Evolutionary conservation across 2,329 filamentous ascomycete species (phyloP), one percentile per base, ranked within the genome.

Genomic region (Didymosphaeria variabile): DNA sequence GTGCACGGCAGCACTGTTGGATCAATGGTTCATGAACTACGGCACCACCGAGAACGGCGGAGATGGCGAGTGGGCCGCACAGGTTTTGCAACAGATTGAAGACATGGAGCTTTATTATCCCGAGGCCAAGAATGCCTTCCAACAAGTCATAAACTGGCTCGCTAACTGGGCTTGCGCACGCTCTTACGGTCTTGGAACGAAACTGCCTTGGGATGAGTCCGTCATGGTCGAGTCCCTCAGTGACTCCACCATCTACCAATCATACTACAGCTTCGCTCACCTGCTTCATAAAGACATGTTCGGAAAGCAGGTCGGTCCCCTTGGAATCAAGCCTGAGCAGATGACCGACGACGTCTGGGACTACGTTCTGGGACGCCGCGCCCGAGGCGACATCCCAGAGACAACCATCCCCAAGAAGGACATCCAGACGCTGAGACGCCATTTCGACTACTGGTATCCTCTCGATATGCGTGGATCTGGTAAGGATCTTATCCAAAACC

Each of bases 1-100:
- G 69, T 98, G 95, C 77, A 93, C 97, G 60, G 94, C 95, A 61
- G 91, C 93, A 32, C 89, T 94, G 67, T 89, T 98, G 74, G 94
- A 97, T 71, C 95, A 99, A 80, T 99, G 95, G 94, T 99, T 97
- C 81, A 84, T 99, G 71, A 94, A 97, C 81, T 99, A 99, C 74
- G 95, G 95, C 64, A 80, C 79, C 19, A 76, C 79, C 21, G 81
- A 80, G 47, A 81, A 81, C 55, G 91, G 94, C 80, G 92, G 92
- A 64, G 87, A 90, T 69, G 80, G 82, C 46, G 86, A 90, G 53
- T 98, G 95, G 95, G 91, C 91, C 74, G 82, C 91, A 64, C 84
- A 86, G 46, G 92, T 79, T 38, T 65, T 78, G 44, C 68, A 87
- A 61, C 73, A 79, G 57, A 72, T 79, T 45, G 67, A 75, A 44